Base-by-base conservation (phyloP, 768 basidiomycete genomes). In the Suillus plorans region DNA sequence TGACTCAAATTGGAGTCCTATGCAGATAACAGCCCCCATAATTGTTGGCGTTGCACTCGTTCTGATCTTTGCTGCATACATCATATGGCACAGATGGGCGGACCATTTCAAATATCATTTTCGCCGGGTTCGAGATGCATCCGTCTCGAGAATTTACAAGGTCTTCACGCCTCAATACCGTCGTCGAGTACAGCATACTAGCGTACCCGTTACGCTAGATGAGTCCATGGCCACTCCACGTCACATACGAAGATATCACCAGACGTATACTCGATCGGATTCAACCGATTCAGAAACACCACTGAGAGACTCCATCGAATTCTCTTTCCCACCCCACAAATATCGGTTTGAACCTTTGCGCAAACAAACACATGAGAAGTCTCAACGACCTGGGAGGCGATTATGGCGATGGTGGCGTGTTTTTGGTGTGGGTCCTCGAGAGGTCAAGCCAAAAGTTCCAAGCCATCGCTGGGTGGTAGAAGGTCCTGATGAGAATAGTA, bases 11-110 rank as follows among this genome's bases (percentile, higher is more conserved):
- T 78, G 77, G 77, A 59, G 59, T 16, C 7, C 75, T 16, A 42
- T 75, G 9, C 79, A 81, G 59, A 78, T 80, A 56, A 74, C 71
- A 12, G 50, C 71, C 0, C 80, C 80, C 8, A 69, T 72, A 61
- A 71, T 79, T 49, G 75, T 78, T 12, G 80, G 76, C 36, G 69
- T 71, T 5, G 69, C 39, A 45, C 71, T 80, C 18, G 53, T 76
- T 31, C 53, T 72, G 1, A 7, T 71, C 37, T 71, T 76, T 41
- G 61, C 42, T 20, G 63, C 31, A 41, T 70, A 69, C 41, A 47
- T 78, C 64, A 50, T 74, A 41, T 76, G 72, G 70, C 60, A 66
- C 70, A 72, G 69, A 52, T 64, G 67, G 52, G 57, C 63, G 1
- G 53, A 63, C 25, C 62, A 50, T 22, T 47, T 37, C 50, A 28